These are phyloP conservation scores for Camellia sinensis DNA, from an alignment of 148 eudicot genomes.

Conservation along the genomic window DNA sequence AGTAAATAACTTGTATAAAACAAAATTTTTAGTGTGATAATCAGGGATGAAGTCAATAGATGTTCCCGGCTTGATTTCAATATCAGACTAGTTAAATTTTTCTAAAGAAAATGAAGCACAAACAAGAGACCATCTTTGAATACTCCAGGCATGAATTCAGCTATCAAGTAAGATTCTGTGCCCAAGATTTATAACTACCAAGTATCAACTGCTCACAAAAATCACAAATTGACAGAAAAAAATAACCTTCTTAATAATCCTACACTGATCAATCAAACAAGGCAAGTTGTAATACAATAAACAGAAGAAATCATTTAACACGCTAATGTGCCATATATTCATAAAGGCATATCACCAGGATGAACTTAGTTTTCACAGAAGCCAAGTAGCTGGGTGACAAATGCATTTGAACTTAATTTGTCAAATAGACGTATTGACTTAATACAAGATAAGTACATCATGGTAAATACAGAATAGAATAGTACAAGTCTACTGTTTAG, in stretches of 20 bases:
- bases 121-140: neutral
- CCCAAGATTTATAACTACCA: neutral
- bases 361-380: neutral
- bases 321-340: neutral
- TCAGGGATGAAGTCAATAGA: neutral
- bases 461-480: neutral
- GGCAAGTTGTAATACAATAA: neutral
- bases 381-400: neutral
- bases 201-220: neutral
- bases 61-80: neutral
- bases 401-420: neutral
- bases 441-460: neutral
- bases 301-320: neutral
- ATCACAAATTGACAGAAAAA: neutral
- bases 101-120: neutral
- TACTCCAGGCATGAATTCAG: neutral
- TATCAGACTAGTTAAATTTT: slow-evolving; percentile 10
- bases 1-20: neutral
- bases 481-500: neutral
- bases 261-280: neutral
- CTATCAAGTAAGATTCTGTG: neutral
- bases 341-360: neutral
- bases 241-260: neutral
- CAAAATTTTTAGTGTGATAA: neutral
- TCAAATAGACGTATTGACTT: neutral